Percentiles rank a stretch among this genome's conserved stretches.
Evolutionary conservation across 2,329 filamentous ascomycete genomes (phyloP).

Genomic region (Ophiostoma tasmaniense): DNA sequence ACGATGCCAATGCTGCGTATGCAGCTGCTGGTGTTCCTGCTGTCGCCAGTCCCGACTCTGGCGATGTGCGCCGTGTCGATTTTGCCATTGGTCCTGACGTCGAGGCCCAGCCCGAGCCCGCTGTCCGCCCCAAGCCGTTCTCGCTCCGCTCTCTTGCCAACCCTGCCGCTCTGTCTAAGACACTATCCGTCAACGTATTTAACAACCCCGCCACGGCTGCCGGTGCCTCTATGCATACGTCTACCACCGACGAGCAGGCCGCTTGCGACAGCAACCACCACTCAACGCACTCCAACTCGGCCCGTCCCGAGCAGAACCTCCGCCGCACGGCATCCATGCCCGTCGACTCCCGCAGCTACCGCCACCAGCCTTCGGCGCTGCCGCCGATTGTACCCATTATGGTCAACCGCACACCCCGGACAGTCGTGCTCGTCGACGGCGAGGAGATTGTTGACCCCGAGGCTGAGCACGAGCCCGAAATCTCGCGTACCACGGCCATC

Average conservation of each 20-base stretch:
- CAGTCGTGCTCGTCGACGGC: not conserved
- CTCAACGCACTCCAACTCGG: not conserved
- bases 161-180: conserved; percentile 42
- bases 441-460: conserved; percentile 21
- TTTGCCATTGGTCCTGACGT: conserved; percentile 32
- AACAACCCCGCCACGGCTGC: conserved; percentile 16
- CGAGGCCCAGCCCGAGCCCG: conserved; percentile 29
- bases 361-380: conserved; percentile 21
- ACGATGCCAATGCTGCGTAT: not conserved
- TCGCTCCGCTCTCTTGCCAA: conserved; percentile 34
- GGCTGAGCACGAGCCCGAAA: conserved; percentile 29
- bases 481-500: conserved; percentile 37
- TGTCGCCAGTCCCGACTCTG: not conserved
- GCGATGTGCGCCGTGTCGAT: conserved; percentile 34
- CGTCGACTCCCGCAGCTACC: conserved; percentile 20
- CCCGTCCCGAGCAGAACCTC: conserved; percentile 16
- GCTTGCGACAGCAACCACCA: not conserved
- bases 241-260: not conserved
- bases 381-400: conserved; percentile 28
- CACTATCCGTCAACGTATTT: conserved; percentile 54
- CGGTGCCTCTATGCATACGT: not conserved
- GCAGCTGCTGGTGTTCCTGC: not conserved
- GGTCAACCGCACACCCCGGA: conserved; percentile 24
- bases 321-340: conserved; percentile 52
- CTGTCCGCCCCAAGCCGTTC: conserved; percentile 23